These are phyloP conservation scores for Amauroascus verrucosus DNA, from an alignment of 2,329 filamentous ascomycete genomes.

Conservation along the genomic window DNA sequence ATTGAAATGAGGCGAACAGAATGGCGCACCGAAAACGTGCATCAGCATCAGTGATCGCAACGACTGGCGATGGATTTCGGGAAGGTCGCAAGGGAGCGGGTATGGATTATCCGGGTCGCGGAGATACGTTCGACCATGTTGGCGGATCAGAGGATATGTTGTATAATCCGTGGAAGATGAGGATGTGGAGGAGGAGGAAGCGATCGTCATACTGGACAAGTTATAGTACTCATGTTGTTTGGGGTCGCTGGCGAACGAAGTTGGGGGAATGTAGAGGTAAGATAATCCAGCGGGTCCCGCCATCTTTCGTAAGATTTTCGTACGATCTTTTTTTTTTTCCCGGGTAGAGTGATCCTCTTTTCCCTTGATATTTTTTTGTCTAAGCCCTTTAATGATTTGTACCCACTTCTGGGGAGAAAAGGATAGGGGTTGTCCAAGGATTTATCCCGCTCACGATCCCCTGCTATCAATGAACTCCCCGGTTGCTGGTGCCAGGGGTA, in stretches of 20 bases:
- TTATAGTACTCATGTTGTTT: conserved; percentile 11
- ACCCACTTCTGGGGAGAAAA: background rate
- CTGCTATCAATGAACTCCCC: background rate
- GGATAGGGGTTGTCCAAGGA: background rate
- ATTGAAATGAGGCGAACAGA: conserved; percentile 59
- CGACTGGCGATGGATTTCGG: conserved; percentile 78
- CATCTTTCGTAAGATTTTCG: conserved; percentile 5
- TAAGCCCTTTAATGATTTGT: background rate
- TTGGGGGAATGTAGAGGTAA: conserved; percentile 15
- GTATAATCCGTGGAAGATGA: conserved; percentile 30
- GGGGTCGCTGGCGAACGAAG: conserved; percentile 2
- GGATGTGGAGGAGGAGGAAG: conserved; percentile 28
- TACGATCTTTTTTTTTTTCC: conserved; percentile 4
- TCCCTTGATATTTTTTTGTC: background rate
- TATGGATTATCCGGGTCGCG: conserved; percentile 63
- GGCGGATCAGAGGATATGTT: conserved; percentile 53
- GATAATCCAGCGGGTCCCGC: conserved; percentile 14
- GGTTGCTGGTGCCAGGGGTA: background rate
- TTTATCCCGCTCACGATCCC: background rate
- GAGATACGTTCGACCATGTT: conserved; percentile 74
- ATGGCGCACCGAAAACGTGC: conserved; percentile 67
- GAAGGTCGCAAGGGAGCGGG: conserved; percentile 77
- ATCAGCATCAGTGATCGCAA: conserved; percentile 72
- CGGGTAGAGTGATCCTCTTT: background rate
- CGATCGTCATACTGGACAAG: conserved; percentile 15